These are phyloP conservation scores for Penicillium turbatum DNA, from an alignment of 495 filamentous ascomycete species.

Conservation along the genomic window DNA sequence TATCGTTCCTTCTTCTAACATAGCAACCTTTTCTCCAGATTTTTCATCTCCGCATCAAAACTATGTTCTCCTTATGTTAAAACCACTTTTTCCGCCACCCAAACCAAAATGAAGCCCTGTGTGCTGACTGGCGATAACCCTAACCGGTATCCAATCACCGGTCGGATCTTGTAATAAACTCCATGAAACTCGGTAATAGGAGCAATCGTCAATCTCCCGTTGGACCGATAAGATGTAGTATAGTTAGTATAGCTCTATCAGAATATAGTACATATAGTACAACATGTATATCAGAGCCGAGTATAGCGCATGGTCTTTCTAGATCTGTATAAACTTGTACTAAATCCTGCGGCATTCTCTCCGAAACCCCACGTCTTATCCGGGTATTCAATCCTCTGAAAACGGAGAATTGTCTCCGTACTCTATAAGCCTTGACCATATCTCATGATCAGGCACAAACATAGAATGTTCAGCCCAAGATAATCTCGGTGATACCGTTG, in stretches of 20 bases:
- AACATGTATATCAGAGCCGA: background rate
- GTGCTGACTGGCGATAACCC: background rate
- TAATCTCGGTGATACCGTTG: slow-evolving; percentile 8
- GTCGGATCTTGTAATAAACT: slow-evolving; percentile 18
- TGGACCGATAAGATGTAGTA: slow-evolving; percentile 28
- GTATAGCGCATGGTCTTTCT: slow-evolving; percentile 6
- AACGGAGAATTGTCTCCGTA: no score
- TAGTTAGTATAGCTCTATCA: slow-evolving; percentile 1
- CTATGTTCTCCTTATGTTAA: background rate
- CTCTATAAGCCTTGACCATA: background rate
- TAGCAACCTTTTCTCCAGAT: slow-evolving; percentile 4
- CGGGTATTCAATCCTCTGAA: slow-evolving; percentile 1
- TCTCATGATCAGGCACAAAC: background rate
- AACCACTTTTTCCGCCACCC: background rate
- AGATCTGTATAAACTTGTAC: slow-evolving; percentile 10
- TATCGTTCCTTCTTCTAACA: background rate
- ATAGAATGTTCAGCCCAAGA: background rate
- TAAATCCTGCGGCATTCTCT: slow-evolving; percentile 5
- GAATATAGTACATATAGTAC: background rate
- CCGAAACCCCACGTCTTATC: slow-evolving; percentile 9
- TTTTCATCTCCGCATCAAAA: slow-evolving; percentile 1
- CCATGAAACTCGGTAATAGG: slow-evolving; percentile 14
- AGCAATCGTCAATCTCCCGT: slow-evolving; percentile 23
- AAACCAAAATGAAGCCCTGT: background rate
- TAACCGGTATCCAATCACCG: slow-evolving; percentile 17